Evolutionary conservation across 129 eudicot species (phyloP).

Genomic region (Lonicera japonica): DNA sequence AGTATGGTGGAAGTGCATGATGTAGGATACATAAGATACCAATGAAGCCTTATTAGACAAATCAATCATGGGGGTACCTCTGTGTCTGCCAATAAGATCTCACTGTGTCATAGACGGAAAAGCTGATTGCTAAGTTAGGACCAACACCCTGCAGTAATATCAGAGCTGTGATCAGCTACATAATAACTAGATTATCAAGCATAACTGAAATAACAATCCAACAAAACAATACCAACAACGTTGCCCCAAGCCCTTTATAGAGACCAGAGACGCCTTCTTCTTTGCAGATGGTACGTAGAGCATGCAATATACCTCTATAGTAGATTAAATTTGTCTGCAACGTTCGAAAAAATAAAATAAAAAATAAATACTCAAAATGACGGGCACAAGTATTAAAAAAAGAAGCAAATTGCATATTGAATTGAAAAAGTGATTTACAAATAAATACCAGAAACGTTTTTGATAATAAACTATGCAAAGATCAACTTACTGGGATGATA

Average conservation of each 20-base stretch:
- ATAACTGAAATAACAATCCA: slow-evolving; percentile 1
- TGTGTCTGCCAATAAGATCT: slow-evolving; percentile 69
- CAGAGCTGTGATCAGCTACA: neutral
- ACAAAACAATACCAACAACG: slow-evolving; percentile 56
- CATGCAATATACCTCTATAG: slow-evolving; percentile 80
- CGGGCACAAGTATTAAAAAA: too few relatives aligned
- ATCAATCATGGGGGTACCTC: slow-evolving; percentile 38
- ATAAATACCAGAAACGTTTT: neutral
- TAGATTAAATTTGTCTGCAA: slow-evolving; percentile 73
- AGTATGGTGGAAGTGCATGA: too few relatives aligned
- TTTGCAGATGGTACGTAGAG: slow-evolving; percentile 60
- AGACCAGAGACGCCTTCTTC: slow-evolving; percentile 83
- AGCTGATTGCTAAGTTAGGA: slow-evolving; percentile 91
- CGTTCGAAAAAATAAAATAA: slow-evolving; percentile 1
- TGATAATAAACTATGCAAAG: neutral
- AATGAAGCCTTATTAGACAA: neutral
- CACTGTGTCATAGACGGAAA: slow-evolving; percentile 76
- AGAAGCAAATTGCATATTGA: neutral
- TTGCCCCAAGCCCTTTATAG: slow-evolving; percentile 93
- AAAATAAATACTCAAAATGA: neutral
- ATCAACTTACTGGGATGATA: neutral
- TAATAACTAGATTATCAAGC: neutral
- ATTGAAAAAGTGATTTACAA: neutral
- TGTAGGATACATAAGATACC: neutral
- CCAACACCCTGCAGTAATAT: slow-evolving; percentile 79